These are phyloP conservation scores for Xylaria sp. DNA, from an alignment of 2,329 filamentous ascomycete species.

Conservation along the genomic window DNA sequence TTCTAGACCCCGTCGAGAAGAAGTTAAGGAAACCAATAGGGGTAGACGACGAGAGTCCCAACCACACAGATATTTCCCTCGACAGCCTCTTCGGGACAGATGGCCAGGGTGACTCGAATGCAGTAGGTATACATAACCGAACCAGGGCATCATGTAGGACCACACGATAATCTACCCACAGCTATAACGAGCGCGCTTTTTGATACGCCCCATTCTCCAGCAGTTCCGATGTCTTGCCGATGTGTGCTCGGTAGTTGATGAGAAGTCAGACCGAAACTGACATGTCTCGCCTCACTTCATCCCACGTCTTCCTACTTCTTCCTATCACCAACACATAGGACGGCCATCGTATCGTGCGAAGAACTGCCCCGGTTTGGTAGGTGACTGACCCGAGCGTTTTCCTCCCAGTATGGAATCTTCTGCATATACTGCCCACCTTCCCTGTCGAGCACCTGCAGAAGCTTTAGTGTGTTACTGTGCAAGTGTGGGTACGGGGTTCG, in stretches of 20 bases:
- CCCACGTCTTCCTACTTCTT: background rate
- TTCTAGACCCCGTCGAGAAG: constrained; percentile 19
- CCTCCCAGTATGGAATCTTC: constrained; percentile 22
- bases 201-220: constrained; percentile 12
- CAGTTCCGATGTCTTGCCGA: constrained; percentile 5
- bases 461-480: constrained; percentile 17
- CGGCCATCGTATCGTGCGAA: constrained; percentile 9
- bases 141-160: constrained; percentile 25
- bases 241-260: constrained; percentile 10
- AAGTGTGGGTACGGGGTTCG: constrained; percentile 23
- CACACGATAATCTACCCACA: constrained; percentile 16
- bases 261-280: background rate
- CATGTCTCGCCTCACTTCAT: background rate
- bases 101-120: constrained; percentile 14
- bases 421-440: constrained; percentile 36
- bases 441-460: constrained; percentile 28
- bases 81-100: constrained; percentile 29
- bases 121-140: constrained; percentile 30
- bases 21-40: constrained; percentile 24
- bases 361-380: constrained; percentile 17
- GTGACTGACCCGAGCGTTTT: constrained; percentile 27
- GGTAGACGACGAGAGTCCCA: constrained; percentile 17
- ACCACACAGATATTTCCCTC: constrained; percentile 18
- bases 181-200: constrained; percentile 8
- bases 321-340: constrained; percentile 20